A percentile compares a stretch with the other conserved stretches of the same genome.
Evolutionary conservation across 495 filamentous ascomycete species (phyloP).

Genomic region (Neurospora tetrasperma): DNA sequence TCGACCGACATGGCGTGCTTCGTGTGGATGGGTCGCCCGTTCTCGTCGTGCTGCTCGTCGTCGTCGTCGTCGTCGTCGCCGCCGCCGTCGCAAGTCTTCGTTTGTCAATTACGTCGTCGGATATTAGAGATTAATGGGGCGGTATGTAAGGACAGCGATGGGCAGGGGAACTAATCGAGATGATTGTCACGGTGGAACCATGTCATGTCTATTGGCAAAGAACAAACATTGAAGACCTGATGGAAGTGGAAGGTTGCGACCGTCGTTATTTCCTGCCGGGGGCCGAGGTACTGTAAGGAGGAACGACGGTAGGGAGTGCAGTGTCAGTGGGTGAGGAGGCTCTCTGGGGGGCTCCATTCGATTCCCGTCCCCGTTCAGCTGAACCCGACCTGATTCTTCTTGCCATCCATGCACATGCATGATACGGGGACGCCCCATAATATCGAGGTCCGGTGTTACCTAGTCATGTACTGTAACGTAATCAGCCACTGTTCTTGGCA

Average conservation of each 20-base stretch:
- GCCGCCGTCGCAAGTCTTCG: background rate
- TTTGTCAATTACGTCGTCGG: background rate
- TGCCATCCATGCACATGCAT: background rate
- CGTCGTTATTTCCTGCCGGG: background rate
- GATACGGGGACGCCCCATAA: background rate
- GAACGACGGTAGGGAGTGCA: background rate
- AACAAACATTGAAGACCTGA: background rate
- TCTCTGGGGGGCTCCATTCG: background rate
- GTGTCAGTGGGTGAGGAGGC: background rate
- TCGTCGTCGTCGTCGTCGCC: background rate
- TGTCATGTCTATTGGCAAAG: background rate
- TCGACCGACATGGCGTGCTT: constrained; percentile 34
- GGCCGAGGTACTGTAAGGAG: background rate
- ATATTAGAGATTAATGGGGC: background rate
- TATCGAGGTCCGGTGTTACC: background rate
- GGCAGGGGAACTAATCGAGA: background rate
- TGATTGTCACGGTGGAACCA: background rate
- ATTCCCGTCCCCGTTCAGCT: background rate
- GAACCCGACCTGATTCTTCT: background rate
- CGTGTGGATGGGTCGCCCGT: constrained; percentile 4
- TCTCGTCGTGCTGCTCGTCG: background rate
- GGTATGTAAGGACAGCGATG: background rate
- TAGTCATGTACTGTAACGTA: background rate
- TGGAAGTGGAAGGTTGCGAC: background rate
- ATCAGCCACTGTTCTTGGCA: background rate